Percentiles rank a stretch among this genome's conserved stretches.
Conservation (phyloP, 163 green algal genomes). For the Scenedesmus sp. region DNA sequence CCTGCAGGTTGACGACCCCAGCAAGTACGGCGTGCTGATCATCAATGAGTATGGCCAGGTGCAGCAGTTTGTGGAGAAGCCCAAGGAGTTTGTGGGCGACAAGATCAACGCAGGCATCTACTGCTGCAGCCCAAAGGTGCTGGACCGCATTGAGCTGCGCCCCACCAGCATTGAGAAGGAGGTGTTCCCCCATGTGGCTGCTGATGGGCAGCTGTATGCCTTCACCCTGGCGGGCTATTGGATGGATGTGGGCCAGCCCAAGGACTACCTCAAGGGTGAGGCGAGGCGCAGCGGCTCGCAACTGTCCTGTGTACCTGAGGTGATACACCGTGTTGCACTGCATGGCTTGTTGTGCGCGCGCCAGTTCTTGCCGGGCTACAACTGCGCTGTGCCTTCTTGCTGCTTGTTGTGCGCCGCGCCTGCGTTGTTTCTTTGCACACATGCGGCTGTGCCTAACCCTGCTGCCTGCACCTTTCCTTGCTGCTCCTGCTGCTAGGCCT, state of each 20-base stretch:
- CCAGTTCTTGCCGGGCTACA: neutral
- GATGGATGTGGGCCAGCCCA: constrained; percentile 99
- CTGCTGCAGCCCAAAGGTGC: constrained; percentile 85
- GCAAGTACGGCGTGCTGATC: constrained; percentile 98
- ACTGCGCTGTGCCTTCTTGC: neutral
- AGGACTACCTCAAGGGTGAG: constrained; percentile 96
- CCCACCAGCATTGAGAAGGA: constrained; percentile 98
- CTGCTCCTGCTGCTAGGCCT: constrained; percentile 75
- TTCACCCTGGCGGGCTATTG: constrained; percentile 97
- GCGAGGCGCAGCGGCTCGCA: neutral
- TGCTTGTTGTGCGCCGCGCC: too few species aligned
- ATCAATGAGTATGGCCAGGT: constrained; percentile 90
- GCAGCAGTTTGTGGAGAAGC: constrained; percentile 99
- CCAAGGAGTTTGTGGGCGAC: constrained; percentile 98
- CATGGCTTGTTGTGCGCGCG: neutral
- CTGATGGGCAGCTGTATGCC: constrained; percentile 90
- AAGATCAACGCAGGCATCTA: constrained; percentile 99
- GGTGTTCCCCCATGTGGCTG: constrained; percentile 95
- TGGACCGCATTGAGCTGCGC: constrained; percentile 94
- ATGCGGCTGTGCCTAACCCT: neutral
- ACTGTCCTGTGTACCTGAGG: neutral
- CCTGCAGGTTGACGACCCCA: constrained; percentile 84
- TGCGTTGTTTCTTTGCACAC: neutral
- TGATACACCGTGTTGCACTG: neutral
- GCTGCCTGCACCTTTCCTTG: too few species aligned